These are phyloP conservation scores for Diaporthe longicolla DNA, from an alignment of 2,329 filamentous ascomycete genomes.

Conservation along the genomic window DNA sequence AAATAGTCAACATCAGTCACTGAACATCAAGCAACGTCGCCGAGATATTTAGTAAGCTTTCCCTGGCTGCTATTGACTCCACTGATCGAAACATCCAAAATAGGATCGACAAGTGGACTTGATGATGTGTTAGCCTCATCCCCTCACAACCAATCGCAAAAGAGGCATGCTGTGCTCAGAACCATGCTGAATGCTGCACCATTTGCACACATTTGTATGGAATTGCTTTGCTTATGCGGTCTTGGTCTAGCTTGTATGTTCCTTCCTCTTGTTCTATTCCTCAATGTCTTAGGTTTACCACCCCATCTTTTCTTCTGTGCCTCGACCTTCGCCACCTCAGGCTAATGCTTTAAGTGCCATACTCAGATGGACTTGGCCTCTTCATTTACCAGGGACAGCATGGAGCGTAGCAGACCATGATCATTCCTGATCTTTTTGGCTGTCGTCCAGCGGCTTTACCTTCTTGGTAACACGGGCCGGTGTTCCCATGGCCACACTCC, in stretches of 20 bases:
- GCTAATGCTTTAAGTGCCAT: background rate
- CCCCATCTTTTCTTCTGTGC: background rate
- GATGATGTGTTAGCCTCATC: background rate
- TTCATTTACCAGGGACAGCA: too few species aligned
- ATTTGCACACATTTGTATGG: background rate
- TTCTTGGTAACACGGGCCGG: constrained; percentile 64
- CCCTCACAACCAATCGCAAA: background rate
- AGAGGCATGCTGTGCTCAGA: background rate
- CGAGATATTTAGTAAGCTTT: background rate
- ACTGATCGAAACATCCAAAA: background rate
- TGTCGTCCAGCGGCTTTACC: constrained; percentile 46
- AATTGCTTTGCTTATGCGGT: background rate
- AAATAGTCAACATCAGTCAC: too few species aligned
- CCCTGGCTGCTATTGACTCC: background rate
- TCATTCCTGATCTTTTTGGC: background rate
- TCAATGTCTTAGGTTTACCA: background rate
- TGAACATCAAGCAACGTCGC: background rate
- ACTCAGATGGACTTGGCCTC: background rate
- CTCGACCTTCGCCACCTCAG: background rate
- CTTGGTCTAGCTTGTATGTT: background rate
- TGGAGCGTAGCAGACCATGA: background rate
- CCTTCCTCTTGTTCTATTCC: too few species aligned
- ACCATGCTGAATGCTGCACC: background rate
- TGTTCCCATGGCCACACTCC: constrained; percentile 62
- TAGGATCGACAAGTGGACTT: background rate